These are phyloP conservation scores for Geosmithia putterillii DNA, from an alignment of 2,329 filamentous ascomycete species.

Conservation along the genomic window DNA sequence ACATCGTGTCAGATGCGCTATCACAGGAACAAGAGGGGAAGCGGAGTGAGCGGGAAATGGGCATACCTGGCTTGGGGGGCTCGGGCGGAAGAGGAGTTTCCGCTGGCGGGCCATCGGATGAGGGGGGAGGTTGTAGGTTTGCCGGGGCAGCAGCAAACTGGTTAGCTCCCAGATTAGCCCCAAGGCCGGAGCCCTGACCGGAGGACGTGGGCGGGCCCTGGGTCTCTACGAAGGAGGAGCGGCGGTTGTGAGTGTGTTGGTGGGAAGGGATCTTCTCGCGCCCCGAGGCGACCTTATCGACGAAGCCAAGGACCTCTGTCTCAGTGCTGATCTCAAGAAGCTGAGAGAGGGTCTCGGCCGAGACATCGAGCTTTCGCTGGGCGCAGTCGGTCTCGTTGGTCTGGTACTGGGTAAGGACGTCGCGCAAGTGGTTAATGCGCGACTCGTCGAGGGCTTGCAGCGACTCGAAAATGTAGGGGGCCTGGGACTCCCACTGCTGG, in stretches of 20 bases:
- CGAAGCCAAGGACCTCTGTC: constrained; percentile 73
- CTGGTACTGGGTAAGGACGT: constrained; percentile 82
- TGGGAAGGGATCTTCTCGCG: constrained; percentile 22
- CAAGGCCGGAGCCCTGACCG: constrained; percentile 7
- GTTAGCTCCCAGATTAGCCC: too few relatives aligned
- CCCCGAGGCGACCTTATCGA: constrained; percentile 28
- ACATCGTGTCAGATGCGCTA: constrained; percentile 15
- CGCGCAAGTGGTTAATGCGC: constrained; percentile 78
- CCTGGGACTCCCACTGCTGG: constrained; percentile 85
- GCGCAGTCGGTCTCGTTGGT: constrained; percentile 86
- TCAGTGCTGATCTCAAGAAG: constrained; percentile 79
- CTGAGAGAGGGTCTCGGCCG: constrained; percentile 69
- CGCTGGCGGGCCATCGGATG: background rate
- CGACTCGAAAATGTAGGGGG: constrained; percentile 88
- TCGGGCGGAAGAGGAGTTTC: background rate
- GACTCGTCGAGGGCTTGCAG: constrained; percentile 85
- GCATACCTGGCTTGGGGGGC: constrained; percentile 21
- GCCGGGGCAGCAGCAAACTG: background rate
- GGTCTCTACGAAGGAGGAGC: constrained; percentile 22
- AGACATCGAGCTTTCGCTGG: constrained; percentile 59
- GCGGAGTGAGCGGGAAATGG: background rate
- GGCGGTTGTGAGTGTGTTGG: constrained; percentile 21
- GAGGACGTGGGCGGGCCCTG: constrained; percentile 11
- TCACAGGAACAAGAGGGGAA: background rate
- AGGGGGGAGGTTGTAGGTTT: background rate